Conservation (phyloP, 2,329 filamentous ascomycete genomes). For the Ascochyta clinopodiicola region DNA sequence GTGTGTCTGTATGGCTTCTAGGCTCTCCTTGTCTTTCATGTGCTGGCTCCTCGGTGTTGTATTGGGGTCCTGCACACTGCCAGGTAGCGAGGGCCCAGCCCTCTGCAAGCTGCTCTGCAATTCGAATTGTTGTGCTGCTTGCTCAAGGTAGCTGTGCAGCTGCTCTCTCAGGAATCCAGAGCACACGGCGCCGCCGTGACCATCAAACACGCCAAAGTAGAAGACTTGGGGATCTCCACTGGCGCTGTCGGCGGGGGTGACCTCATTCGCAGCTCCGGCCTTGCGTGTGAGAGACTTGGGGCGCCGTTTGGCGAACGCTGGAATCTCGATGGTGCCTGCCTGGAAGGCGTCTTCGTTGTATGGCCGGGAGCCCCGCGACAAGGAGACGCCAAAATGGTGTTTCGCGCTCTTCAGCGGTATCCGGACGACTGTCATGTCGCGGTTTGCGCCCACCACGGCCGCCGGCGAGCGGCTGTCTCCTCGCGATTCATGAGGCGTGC, state of each 20-base stretch:
- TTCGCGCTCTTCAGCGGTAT: slow-evolving; percentile 94
- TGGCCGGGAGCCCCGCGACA: slow-evolving; percentile 79
- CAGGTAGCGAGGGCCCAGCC: slow-evolving; percentile 32
- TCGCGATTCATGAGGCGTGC: slow-evolving; percentile 72
- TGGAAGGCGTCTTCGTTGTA: slow-evolving; percentile 96
- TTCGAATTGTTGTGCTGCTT: slow-evolving; percentile 77
- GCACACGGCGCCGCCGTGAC: slow-evolving; percentile 89
- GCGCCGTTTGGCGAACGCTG: slow-evolving; percentile 85
- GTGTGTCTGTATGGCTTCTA: slow-evolving; percentile 59
- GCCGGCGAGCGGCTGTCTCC: slow-evolving; percentile 44
- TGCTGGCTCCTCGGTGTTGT: slow-evolving; percentile 27
- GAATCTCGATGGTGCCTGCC: slow-evolving; percentile 90
- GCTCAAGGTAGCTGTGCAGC: slow-evolving; percentile 87
- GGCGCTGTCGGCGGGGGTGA: slow-evolving; percentile 74
- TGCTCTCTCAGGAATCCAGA: slow-evolving; percentile 84
- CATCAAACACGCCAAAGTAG: slow-evolving; percentile 96
- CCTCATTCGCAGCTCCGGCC: slow-evolving; percentile 57
- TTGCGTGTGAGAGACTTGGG: slow-evolving; percentile 67
- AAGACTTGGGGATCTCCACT: slow-evolving; percentile 94
- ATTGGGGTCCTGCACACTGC: slow-evolving; percentile 32
- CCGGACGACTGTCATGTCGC: slow-evolving; percentile 90
- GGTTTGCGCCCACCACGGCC: slow-evolving; percentile 45
- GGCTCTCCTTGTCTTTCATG: slow-evolving; percentile 47
- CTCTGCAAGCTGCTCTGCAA: slow-evolving; percentile 73
- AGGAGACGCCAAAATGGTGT: slow-evolving; percentile 87